Percentiles rank a stretch among this genome's conserved stretches.
phyloP scores from a whole-genome alignment of 306 rosid genomes.

The Malus fusca region DNA sequence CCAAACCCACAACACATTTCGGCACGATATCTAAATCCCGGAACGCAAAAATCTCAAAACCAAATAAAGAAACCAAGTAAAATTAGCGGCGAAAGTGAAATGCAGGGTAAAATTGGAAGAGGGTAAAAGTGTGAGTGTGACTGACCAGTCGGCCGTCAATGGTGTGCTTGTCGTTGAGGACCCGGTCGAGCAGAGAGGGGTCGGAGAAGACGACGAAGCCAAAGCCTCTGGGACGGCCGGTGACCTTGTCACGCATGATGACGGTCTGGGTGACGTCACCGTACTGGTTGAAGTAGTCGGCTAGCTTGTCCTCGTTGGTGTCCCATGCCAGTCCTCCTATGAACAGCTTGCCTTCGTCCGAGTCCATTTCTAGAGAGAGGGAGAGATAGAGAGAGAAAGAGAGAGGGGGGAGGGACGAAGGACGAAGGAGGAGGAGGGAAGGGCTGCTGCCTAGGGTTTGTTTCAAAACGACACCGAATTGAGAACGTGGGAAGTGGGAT shows the following conservation, averaged over 20 bases:
- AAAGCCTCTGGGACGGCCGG: conserved; percentile 55
- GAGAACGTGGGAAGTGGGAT: not conserved
- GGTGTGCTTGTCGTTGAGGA: conserved; percentile 48
- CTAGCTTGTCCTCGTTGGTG: conserved; percentile 48
- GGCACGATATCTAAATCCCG: not conserved
- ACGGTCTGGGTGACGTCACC: conserved; percentile 48
- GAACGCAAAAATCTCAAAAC: not conserved
- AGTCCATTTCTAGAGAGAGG: conserved; percentile 27
- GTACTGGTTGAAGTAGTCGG: conserved; percentile 42
- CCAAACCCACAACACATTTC: not conserved
- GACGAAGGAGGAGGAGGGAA: not conserved
- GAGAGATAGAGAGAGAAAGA: not conserved
- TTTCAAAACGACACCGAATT: conserved; percentile 16
- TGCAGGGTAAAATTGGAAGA: not conserved
- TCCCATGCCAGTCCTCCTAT: conserved; percentile 65
- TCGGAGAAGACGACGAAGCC: conserved; percentile 58
- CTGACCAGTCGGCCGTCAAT: conserved; percentile 51
- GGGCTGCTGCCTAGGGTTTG: conserved; percentile 23
- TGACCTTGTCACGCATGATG: conserved; percentile 57
- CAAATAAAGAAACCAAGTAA: not conserved
- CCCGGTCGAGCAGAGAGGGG: conserved; percentile 43
- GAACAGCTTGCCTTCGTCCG: conserved; percentile 58
- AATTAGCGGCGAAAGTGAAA: not conserved
- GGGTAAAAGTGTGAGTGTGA: not conserved
- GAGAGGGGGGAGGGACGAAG: not conserved